Evolutionary conservation across 257 asterid species (phyloP).

Genomic region (Buddleja alternifolia): DNA sequence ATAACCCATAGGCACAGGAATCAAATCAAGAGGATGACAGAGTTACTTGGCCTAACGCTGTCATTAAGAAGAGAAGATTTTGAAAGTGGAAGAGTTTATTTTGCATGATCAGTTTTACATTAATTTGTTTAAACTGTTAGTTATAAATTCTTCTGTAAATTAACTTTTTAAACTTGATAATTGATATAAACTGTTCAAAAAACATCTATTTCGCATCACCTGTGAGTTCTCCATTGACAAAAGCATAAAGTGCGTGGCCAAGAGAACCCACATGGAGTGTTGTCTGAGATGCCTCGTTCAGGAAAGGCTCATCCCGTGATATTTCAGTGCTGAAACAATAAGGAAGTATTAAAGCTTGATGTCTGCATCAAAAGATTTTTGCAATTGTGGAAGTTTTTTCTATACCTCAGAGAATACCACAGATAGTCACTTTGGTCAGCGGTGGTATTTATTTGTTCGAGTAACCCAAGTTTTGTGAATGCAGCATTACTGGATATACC

Average conservation of each 20-base stretch:
- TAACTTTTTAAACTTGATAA: no score
- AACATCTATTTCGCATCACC: conserved; percentile 44
- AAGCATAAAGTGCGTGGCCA: conserved; percentile 75
- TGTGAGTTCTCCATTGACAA: conserved; percentile 73
- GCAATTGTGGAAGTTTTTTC: background rate
- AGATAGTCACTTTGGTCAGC: conserved; percentile 81
- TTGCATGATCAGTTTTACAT: no score
- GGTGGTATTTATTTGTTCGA: conserved; percentile 86
- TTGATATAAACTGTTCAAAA: background rate
- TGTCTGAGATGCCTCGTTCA: conserved; percentile 62
- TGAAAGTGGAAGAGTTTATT: no score
- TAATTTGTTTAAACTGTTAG: no score
- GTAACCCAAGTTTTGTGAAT: conserved; percentile 54
- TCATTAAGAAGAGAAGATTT: no score
- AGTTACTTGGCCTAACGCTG: no score
- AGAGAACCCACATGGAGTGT: conserved; percentile 69
- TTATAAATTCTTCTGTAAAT: no score
- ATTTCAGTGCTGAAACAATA: conserved; percentile 52
- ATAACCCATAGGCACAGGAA: conserved; percentile 3
- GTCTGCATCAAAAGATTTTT: background rate
- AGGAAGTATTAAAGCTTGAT: conserved; percentile 11
- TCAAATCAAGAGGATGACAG: no score
- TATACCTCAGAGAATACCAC: conserved; percentile 85
- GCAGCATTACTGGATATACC: conserved; percentile 76
- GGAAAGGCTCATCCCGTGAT: conserved; percentile 58